A percentile compares a stretch with the other conserved stretches of the same genome.
phyloP scores from a whole-genome alignment of 2,329 filamentous ascomycete genomes.

The Zasmidium angulare region DNA sequence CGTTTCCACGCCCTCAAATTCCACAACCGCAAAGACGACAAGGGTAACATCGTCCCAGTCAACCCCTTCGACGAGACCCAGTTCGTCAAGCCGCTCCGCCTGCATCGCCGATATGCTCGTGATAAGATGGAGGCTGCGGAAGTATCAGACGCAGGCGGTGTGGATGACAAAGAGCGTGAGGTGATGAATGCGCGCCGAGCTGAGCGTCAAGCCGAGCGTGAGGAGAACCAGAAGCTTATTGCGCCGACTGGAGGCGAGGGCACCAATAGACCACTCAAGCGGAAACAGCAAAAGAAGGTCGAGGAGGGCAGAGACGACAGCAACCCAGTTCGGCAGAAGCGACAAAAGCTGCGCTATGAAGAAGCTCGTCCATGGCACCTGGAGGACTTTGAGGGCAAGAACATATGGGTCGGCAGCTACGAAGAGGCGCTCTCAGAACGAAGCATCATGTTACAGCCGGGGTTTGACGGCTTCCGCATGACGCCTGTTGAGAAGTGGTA shows the following conservation, averaged over 20 bases:
- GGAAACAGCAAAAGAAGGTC: conserved; percentile 74
- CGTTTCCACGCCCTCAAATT: conserved; percentile 88
- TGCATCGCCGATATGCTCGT: conserved; percentile 85
- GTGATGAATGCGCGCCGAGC: conserved; percentile 61
- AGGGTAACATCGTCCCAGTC: conserved; percentile 37
- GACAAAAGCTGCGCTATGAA: conserved; percentile 72
- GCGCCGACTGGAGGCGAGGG: conserved; percentile 74
- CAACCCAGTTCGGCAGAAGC: conserved; percentile 69
- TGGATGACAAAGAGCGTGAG: conserved; percentile 67
- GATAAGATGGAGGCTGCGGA: conserved; percentile 50
- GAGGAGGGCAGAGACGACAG: conserved; percentile 80
- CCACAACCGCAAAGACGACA: conserved; percentile 51
- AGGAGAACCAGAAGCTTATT: conserved; percentile 87
- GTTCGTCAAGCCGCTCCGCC: conserved; percentile 81
- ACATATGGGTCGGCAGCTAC: conserved; percentile 90
- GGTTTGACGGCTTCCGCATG: conserved; percentile 72
- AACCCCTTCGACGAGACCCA: conserved; percentile 74
- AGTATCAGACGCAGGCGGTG: conserved; percentile 30
- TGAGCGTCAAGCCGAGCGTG: conserved; percentile 81
- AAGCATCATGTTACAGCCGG: conserved; percentile 75
- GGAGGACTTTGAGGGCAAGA: conserved; percentile 93
- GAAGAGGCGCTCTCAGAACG: conserved; percentile 81
- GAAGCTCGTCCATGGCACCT: conserved; percentile 95
- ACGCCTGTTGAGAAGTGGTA: conserved; percentile 96
- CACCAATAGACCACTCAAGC: conserved; percentile 51